Evolutionary conservation across 2,329 filamentous ascomycete species (phyloP), one percentile per base, ranked within the genome.

Genomic region (Penicillium sp.): DNA sequence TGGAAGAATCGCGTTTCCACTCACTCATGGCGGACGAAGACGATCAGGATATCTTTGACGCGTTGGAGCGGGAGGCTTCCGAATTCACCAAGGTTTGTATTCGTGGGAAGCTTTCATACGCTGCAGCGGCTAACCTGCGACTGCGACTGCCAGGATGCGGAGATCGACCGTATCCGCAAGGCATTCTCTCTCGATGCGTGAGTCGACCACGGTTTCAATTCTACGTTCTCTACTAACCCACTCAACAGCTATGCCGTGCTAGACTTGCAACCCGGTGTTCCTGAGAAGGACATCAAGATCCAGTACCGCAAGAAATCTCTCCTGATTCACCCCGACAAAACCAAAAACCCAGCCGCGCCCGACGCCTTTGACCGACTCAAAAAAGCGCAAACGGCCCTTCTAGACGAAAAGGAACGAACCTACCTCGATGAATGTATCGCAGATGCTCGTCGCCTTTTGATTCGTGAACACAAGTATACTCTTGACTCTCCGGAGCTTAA

Each of bases 271-370:
- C 93, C 93, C 3, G 93, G 93, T 62, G 88, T 97, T 14, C 82
- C 93, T 40, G 91, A 97, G 57, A 90, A 87, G 44, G 93, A 97
- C 71, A 97, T 98, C 75, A 97, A 96, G 71, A 75, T 84, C 55
- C 80, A 80, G 53, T 98, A 97, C 72, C 90, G 93, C 74, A 90
- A 88, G 59, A 97, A 96, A 69, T 98, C 93, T n/a, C 83, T 98
- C 41, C 82, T 98, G 33, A 97, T 98, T 73, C 93, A 98, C 73
- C 93, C 93, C 5, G 93, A 98, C 74, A 98, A 98, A 69, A 96
- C 93, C 41, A 83, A 83, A 60, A 97, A 98, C 62, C 84, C 88
- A 0, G 79, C 76, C 33, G 93, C 93, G 0, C 91, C 93, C 3
- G 93, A 97, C 58, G 93, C 93, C 51, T 98, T 98, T 63, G 93